Base-by-base conservation (phyloP, 192 early-diverging fungal species). In the Coemansia reversa region DNA sequence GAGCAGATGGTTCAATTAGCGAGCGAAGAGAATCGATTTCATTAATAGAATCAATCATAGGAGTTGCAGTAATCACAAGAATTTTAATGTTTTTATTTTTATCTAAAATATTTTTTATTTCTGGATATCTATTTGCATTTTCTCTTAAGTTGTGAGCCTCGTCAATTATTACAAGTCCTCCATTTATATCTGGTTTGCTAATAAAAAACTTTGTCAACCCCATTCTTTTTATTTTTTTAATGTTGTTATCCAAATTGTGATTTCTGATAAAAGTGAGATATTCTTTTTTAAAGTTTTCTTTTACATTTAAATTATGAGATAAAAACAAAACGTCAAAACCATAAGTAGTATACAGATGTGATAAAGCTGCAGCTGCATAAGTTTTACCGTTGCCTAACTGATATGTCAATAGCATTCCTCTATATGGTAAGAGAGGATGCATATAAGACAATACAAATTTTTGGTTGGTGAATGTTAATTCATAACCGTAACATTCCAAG, bases 41-140 rank as follows among this genome's bases (percentile, higher is more conserved):
- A 39, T 62, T 42, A 8, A 62, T 42, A 5, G 47, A 51, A 62
- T 62, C 60, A 58, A 65, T 65, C 63, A 65, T 65, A 57, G 63
- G 63, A 57, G 63, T 65, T 42, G 63, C 63, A 18, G 63, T 65
- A 25, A 65, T 54, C 16, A 65, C 56, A 59, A 65, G 63, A 24
- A 65, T 58, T 28, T 65, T 65, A 18, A 65, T 65, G 14, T 33
- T 59, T 42, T 54, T 33, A 42, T 55, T 57, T 16, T 8, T 28
- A 4, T 25, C 29, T 25, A 65, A 65, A 19, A 27, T 47, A 14
- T 18, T 23, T 58, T 65, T 54, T 58, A 65, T 57, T 55, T 57
- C 29, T 27, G 27, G 33, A 65, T 65, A 65, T 54, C 63, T 65
- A 8, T 33, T 42, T 8, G 60, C 60, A 27, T 20, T 62, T 51